Evolutionary conservation across 495 filamentous ascomycete species (phyloP), one percentile per base, ranked within the genome.

Genomic region (Clohesyomyces aquaticus): DNA sequence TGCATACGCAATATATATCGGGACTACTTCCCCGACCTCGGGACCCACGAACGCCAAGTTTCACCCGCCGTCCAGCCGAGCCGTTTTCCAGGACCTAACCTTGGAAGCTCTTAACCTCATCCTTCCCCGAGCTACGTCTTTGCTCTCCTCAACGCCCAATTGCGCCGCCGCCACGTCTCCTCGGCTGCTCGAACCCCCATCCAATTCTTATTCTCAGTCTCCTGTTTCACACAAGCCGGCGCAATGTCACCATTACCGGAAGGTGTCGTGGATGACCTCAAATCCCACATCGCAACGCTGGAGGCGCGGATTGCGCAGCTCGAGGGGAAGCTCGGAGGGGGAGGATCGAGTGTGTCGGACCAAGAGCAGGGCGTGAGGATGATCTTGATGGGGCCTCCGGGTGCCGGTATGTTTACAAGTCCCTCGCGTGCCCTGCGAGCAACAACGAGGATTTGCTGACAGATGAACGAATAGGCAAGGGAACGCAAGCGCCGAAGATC

Each of bases 381-480:
- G 87, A 91, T 99, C 71, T 79, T 99, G 68, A 98, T 99, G 84
- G 94, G 94, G 14, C 95, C 94, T 73, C 94, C 94, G 50, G 94
- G 94, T 74, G 94, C 94, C 77, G 94, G 94, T 97, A 87, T 59
- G 88, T 55, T 23, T 12, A 26, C 78, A 38, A 9, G 3, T 25
- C 23, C 22, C 50, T 1, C 22, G 18, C 22, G 28, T 10, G 12
- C 42, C 27, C 4, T 51, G 52, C 65, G 46, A 19, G 38, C 11
- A 23, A 52, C 42, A 57, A n/a, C 55, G 55, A 53, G 54, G 48
- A 26, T 66, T 59, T 53, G 68, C 62, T 75, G 66, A 67, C 60
- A 66, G 19, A n/a, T n/a, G 54, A 48, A 32, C 14, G 19, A 9
- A 35, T 29, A 98, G 94, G 94, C 81, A 99, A 99, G 87, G 94